Evolutionary conservation across 805 yeast species (phyloP), one percentile per base, ranked within the genome.

Genomic region (Nakazawaea peltata): DNA sequence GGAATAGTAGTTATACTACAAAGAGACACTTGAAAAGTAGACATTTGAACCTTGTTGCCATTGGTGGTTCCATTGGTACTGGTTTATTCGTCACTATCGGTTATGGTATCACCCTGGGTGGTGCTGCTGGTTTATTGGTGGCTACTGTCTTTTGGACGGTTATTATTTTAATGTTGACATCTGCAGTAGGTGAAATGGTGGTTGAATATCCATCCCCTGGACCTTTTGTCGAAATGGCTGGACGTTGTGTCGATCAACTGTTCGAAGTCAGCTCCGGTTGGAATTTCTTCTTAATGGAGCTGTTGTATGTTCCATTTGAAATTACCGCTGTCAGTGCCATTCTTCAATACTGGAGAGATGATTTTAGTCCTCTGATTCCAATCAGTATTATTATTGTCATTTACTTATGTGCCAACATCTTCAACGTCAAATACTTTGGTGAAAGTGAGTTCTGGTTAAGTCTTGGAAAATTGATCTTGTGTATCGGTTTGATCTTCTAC

Each of bases 301-400:
- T 65, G 30, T 51, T 65, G 37, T 65, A 63, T 43, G 63, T 67
- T 44, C 73, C 74, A 10, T 66, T 67, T 40, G 74, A 67, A 48
- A 63, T 67, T 36, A 62, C 66, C 4, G 48, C 63, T 45, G 69
- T 69, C 36, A 72, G 74, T 40, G 67, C 74, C 18, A 67, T 74
- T 63, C 54, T 76, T 25, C 77, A 68, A 45, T 69, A 53, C 44
- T 69, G 76, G 74, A 51, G 69, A 42, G 62, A 56, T 36, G 71
- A 65, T 44, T 69, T 65, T 44, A 58, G 65, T 19, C 65, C 73
- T 10, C 74, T 68, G 15, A 67, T 67, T 32, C 59, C 74, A 10
- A 54, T 68, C 26, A 57, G 61, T 12, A 44, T 62, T 27, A 71
- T 66, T 41, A 54, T 69, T 32, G 59, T 44, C n/a, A 51, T 63